Evolutionary conservation across 331 rosid genomes (phyloP).

Genomic region (Malus hybrid): DNA sequence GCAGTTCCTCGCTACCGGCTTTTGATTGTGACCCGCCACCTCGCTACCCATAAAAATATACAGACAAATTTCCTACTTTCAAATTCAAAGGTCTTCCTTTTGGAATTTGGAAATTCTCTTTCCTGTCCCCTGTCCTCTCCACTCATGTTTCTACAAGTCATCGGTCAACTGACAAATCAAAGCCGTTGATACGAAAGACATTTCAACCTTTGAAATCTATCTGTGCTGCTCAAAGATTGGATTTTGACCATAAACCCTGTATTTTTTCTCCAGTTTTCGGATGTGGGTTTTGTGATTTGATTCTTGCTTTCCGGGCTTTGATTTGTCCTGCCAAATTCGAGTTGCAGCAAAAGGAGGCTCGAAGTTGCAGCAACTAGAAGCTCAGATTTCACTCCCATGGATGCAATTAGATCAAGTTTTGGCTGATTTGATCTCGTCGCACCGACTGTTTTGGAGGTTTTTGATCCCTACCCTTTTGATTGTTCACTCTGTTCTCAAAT

Average conservation of each 20-base stretch:
- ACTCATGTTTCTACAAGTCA: neutral
- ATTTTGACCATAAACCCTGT: neutral
- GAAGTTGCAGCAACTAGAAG: slow-evolving; percentile 8
- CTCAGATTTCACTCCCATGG: slow-evolving; percentile 16
- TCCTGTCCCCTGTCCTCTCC: neutral
- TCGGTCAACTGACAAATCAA: slow-evolving; percentile 21
- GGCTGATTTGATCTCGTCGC: slow-evolving; percentile 28
- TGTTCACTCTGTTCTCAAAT: slow-evolving; percentile 11
- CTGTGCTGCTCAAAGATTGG: neutral
- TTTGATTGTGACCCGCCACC: neutral
- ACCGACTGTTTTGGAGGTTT: slow-evolving; percentile 31
- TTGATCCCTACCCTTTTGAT: slow-evolving; percentile 17
- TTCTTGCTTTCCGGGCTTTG: slow-evolving; percentile 4
- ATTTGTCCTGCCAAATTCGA: slow-evolving; percentile 13
- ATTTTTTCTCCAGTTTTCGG: neutral
- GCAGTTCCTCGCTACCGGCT: neutral
- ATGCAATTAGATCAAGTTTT: slow-evolving; percentile 21
- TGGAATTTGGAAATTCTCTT: neutral
- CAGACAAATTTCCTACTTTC: slow-evolving; percentile 1
- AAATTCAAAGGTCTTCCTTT: neutral
- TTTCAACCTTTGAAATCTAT: slow-evolving; percentile 5
- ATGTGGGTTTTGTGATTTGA: slow-evolving; percentile 5
- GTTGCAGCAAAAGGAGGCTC: slow-evolving; percentile 16
- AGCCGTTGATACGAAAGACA: slow-evolving; percentile 7
- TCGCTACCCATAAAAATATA: too few relatives aligned